Base-by-base conservation (phyloP, 1,139 yeast species). In the Geotrichum cucujoidarum region DNA sequence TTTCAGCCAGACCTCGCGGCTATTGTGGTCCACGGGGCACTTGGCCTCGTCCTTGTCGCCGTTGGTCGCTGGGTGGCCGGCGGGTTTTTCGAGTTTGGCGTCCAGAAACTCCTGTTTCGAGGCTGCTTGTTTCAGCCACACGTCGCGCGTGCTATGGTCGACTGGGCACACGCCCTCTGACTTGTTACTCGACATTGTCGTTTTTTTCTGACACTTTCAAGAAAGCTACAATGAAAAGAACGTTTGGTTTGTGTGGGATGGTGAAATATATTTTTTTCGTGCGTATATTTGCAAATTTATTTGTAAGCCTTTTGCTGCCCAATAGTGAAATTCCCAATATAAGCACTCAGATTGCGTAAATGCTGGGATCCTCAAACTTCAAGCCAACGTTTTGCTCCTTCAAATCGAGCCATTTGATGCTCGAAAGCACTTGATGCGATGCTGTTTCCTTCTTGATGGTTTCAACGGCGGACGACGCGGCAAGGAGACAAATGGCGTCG, bases 401-500 rank as follows among this genome's bases (percentile, higher is more conserved):
- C 22, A 68, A 54, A 25, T 62, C 59, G 30, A 67, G 58, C 72
- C 72, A 68, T 13, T 56, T 48, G 16, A 66, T 59, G 1, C 53
- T 47, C n/a, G 49, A 40, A 32, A 59, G 50, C 29, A 50, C 55
- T 18, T 54, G 51, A 34, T 64, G 65, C 1, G 40, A 39, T 1
- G 56, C 53, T 0, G 80, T 73, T 2, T 61, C 59, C 2, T 54
- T 50, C 13, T 66, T 58, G 40, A 86, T 69, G 2, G 61, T 51
- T 0, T 62, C 61, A 4, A 79, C 65, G 3, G 78, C 66, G 1
- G 66, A 63, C 25, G 76, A 80, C 2, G 77, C 68, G 3, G 83
- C 83, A 30, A 92, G 66, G 27, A 90, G 61, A 52, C 95, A 77
- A 34, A 92, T 78, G 0, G 98, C 98, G 69, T 92, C 98, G 62